Evolutionary conservation across 352 stramenopile genomes (phyloP).

Genomic region (Globisporangium emineosum): DNA sequence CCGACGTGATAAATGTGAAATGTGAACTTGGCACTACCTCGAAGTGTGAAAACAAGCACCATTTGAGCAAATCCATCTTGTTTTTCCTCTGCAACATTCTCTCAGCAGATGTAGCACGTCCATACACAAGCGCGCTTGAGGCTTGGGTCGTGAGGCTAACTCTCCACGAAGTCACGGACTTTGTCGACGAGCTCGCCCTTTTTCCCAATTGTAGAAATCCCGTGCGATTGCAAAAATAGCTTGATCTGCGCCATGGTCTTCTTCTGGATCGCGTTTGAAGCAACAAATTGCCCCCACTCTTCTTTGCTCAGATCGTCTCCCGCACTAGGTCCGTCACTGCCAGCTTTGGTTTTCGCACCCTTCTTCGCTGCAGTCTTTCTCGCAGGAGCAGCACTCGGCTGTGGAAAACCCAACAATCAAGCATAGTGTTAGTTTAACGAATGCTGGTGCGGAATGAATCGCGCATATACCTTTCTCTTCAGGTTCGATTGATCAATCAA

Average conservation of each 20-base stretch:
- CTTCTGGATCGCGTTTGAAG: conserved; percentile 56
- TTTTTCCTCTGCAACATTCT: not conserved
- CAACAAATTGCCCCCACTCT: conserved; percentile 46
- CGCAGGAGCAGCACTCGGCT: conserved; percentile 26
- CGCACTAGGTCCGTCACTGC: conserved; percentile 21
- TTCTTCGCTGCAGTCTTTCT: conserved; percentile 37
- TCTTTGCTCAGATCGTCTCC: conserved; percentile 43
- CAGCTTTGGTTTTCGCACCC: conserved; percentile 20
- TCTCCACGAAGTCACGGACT: conserved; percentile 40
- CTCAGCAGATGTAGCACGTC: not conserved
- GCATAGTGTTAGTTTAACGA: not conserved
- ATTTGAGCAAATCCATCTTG: not conserved
- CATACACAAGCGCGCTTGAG: not conserved
- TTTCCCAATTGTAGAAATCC: conserved; percentile 34
- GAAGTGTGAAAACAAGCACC: not conserved
- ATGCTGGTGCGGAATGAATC: not conserved
- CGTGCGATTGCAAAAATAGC: conserved; percentile 53
- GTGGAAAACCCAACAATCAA: not conserved
- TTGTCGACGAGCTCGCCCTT: conserved; percentile 68
- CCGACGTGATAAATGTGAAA: conserved; percentile 2
- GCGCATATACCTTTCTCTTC: conserved; percentile 45
- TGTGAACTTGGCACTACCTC: not conserved
- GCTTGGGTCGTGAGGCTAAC: not conserved
- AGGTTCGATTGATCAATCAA: conserved; percentile 42
- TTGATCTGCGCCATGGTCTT: conserved; percentile 75